Evolutionary conservation across 2,329 filamentous ascomycete genomes (phyloP).

Genomic region (Aspergillus fumigatiaffinis): DNA sequence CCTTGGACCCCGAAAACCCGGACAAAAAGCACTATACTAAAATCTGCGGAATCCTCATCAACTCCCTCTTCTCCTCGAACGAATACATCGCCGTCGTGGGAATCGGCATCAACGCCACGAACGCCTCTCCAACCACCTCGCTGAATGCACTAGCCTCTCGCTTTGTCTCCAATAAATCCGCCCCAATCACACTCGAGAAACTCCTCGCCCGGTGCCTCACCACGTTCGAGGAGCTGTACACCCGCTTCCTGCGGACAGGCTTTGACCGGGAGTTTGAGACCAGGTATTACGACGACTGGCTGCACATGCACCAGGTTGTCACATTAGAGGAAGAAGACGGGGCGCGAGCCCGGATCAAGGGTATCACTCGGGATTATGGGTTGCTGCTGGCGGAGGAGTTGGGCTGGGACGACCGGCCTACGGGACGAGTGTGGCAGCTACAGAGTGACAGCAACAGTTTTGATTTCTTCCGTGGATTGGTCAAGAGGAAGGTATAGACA

Average conservation of each 20-base stretch:
- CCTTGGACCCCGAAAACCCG: constrained; percentile 58
- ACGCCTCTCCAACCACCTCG: constrained; percentile 80
- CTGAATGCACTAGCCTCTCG: constrained; percentile 65
- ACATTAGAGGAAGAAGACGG: constrained; percentile 79
- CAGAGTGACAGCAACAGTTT: constrained; percentile 98
- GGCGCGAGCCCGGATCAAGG: constrained; percentile 69
- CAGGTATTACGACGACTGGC: constrained; percentile 77
- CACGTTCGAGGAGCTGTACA: constrained; percentile 72
- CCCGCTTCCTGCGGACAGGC: constrained; percentile 67
- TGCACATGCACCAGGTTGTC: constrained; percentile 72
- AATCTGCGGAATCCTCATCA: constrained; percentile 88
- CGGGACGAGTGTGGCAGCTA: constrained; percentile 74
- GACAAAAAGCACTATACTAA: constrained; percentile 65
- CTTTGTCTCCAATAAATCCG: constrained; percentile 39
- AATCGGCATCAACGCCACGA: constrained; percentile 80
- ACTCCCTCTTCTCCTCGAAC: constrained; percentile 72
- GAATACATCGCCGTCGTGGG: constrained; percentile 84
- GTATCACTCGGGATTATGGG: constrained; percentile 90
- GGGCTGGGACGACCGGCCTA: constrained; percentile 65
- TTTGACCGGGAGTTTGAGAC: constrained; percentile 71
- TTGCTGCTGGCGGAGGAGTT: constrained; percentile 81
- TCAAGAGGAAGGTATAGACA: constrained; percentile 69
- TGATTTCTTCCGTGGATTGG: constrained; percentile 87
- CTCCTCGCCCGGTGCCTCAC: constrained; percentile 78
- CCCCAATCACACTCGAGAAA: constrained; percentile 67